A percentile compares a stretch with the other conserved stretches of the same genome.
phyloP scores from a whole-genome alignment of 345 rosid species.

The Corchorus olitorius region DNA sequence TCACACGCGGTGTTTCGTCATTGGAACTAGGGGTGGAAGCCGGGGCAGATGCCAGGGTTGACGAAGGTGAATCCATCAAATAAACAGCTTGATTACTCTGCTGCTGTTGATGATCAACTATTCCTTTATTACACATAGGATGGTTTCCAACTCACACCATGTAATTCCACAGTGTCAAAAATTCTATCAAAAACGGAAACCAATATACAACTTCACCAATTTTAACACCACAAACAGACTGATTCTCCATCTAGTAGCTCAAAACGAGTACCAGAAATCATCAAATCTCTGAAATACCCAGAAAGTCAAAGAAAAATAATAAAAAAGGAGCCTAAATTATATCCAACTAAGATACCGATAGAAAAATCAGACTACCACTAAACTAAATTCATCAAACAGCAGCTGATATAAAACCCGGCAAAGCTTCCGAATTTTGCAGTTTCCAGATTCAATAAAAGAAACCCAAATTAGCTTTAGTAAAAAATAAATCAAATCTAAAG shows the following conservation, averaged over 20 bases:
- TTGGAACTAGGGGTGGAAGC: slow-evolving; percentile 39
- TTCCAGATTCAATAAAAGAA: slow-evolving; percentile 10
- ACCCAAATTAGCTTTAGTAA: slow-evolving; percentile 14
- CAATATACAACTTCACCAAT: slow-evolving; percentile 28
- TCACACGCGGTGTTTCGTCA: slow-evolving; percentile 75
- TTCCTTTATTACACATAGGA: slow-evolving; percentile 58
- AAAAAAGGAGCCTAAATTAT: background rate
- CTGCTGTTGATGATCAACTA: slow-evolving; percentile 30
- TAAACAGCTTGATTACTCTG: slow-evolving; percentile 26
- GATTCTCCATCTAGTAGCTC: slow-evolving; percentile 32
- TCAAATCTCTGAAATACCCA: slow-evolving; percentile 19
- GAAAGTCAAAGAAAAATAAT: background rate
- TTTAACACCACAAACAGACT: slow-evolving; percentile 27
- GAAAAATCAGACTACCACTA: slow-evolving; percentile 12
- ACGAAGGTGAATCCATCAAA: slow-evolving; percentile 54
- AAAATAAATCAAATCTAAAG: slow-evolving; percentile 5
- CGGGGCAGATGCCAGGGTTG: slow-evolving; percentile 39
- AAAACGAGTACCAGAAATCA: slow-evolving; percentile 21
- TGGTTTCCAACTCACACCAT: slow-evolving; percentile 29
- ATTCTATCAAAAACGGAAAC: slow-evolving; percentile 33
- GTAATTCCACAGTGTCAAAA: slow-evolving; percentile 18
- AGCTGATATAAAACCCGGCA: slow-evolving; percentile 13
- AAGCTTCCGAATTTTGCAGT: slow-evolving; percentile 5
- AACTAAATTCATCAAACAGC: background rate
- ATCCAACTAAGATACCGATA: slow-evolving; percentile 15